Conservation (phyloP, 2,329 filamentous ascomycete genomes). For the Sarocladium oryzae region DNA sequence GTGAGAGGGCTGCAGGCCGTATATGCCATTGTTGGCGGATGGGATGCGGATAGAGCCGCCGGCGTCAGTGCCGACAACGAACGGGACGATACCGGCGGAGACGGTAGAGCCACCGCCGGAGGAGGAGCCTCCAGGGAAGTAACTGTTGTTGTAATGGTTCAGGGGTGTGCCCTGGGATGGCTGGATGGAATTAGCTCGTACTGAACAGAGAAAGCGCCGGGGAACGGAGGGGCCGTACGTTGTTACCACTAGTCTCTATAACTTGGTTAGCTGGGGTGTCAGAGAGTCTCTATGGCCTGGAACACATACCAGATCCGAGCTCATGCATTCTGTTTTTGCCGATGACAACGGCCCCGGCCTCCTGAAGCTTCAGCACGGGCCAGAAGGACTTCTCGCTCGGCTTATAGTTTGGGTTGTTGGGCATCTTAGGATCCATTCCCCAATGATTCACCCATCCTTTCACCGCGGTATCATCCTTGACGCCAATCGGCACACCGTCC, state of each 20-base stretch:
- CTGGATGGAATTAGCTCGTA: constrained; percentile 20
- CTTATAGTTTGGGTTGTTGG: constrained; percentile 45
- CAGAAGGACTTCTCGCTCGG: constrained; percentile 53
- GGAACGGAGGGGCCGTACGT: constrained; percentile 2
- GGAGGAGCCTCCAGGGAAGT: constrained; percentile 77
- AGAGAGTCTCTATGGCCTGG: constrained; percentile 14
- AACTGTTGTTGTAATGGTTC: constrained; percentile 69
- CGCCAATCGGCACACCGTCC: constrained; percentile 75
- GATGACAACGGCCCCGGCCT: constrained; percentile 30
- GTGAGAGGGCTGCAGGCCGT: constrained; percentile 74
- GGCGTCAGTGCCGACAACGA: constrained; percentile 68
- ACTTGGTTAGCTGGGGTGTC: neutral
- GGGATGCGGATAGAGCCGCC: constrained; percentile 73
- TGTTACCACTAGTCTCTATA: constrained; percentile 3
- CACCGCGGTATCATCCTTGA: constrained; percentile 76
- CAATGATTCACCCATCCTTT: constrained; percentile 62
- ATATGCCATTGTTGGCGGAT: constrained; percentile 68
- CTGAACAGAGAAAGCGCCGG: no score
- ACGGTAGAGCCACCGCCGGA: constrained; percentile 69
- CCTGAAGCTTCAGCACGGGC: constrained; percentile 40
- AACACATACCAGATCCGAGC: constrained; percentile 57
- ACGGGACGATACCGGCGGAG: constrained; percentile 64
- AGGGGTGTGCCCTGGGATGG: constrained; percentile 65
- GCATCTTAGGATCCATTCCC: constrained; percentile 53
- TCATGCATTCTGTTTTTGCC: constrained; percentile 76